Conservation (phyloP, 805 yeast species). For the Barnettozyma sp. region DNA sequence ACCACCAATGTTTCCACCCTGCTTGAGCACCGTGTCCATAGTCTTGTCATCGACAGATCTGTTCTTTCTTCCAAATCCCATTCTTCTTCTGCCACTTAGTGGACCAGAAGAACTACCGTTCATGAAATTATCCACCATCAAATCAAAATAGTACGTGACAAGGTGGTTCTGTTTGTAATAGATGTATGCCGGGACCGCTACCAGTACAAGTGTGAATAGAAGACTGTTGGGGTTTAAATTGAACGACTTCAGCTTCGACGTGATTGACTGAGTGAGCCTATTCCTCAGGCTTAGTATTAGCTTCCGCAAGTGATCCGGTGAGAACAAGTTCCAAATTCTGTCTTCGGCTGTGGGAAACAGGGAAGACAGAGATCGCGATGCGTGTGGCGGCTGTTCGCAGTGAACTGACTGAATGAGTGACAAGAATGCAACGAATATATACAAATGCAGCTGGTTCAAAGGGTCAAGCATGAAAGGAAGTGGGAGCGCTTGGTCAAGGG, state of each 20-base stretch:
- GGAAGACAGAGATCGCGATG: no score
- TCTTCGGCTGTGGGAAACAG: no score
- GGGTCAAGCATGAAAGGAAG: constrained; percentile 3
- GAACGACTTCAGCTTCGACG: constrained; percentile 3
- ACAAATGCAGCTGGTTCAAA: constrained; percentile 1
- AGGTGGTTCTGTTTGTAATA: constrained; percentile 3
- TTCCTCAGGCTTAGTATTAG: neutral
- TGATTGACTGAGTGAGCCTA: neutral
- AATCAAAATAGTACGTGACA: neutral
- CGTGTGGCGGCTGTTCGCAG: no score
- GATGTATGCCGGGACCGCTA: constrained; percentile 7
- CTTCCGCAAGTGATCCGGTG: neutral
- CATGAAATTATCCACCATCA: constrained; percentile 4
- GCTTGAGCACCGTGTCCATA: constrained; percentile 35
- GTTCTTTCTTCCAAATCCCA: constrained; percentile 10
- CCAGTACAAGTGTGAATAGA: constrained; percentile 5
- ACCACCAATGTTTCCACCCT: constrained; percentile 80
- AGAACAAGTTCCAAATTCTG: neutral
- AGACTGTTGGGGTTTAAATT: constrained; percentile 1
- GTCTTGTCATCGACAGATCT: constrained; percentile 13
- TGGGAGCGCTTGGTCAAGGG: no score
- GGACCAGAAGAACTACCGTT: constrained; percentile 2
- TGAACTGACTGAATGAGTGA: constrained; percentile 1
- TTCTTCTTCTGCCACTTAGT: constrained; percentile 4
- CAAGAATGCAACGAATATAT: neutral